Evolutionary conservation across 2,329 filamentous ascomycete genomes (phyloP).

Genomic region (Penicillium sp.): DNA sequence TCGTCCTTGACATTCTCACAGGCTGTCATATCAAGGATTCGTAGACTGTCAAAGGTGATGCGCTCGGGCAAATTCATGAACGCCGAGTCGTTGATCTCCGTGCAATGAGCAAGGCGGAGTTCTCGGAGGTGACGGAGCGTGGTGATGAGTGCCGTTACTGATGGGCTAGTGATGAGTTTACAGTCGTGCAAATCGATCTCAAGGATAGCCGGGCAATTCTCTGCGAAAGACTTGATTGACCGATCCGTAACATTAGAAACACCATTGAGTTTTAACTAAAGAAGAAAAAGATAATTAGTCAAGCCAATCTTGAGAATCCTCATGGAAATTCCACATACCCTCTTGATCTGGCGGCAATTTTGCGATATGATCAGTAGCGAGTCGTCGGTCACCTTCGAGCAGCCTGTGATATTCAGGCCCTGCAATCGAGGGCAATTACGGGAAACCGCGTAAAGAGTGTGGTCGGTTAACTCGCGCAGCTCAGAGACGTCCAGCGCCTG

Average conservation of each 20-base stretch:
- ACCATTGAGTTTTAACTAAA: slow-evolving; percentile 87
- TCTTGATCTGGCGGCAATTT: slow-evolving; percentile 81
- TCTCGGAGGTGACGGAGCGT: slow-evolving; percentile 84
- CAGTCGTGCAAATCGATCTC: slow-evolving; percentile 95
- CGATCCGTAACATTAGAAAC: slow-evolving; percentile 80
- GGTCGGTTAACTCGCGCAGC: slow-evolving; percentile 74
- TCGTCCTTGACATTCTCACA: slow-evolving; percentile 81
- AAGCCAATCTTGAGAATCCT: not conserved
- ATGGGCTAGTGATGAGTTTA: slow-evolving; percentile 73
- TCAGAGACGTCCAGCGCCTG: slow-evolving; percentile 88
- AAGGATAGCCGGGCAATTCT: slow-evolving; percentile 85
- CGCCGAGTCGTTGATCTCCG: slow-evolving; percentile 79
- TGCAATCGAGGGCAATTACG: slow-evolving; percentile 81
- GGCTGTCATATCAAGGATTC: slow-evolving; percentile 90
- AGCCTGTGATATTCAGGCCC: slow-evolving; percentile 88
- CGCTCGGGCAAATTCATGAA: slow-evolving; percentile 74
- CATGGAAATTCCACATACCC: slow-evolving; percentile 54
- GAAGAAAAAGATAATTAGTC: slow-evolving; percentile 17
- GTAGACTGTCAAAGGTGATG: slow-evolving; percentile 76
- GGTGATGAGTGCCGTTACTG: slow-evolving; percentile 75
- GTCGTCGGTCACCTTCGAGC: slow-evolving; percentile 78
- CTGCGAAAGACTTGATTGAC: slow-evolving; percentile 80
- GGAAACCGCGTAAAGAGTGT: slow-evolving; percentile 73
- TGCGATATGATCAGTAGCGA: slow-evolving; percentile 78
- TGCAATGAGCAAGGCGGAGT: slow-evolving; percentile 80